A percentile compares a stretch with the other conserved stretches of the same genome.
These are phyloP conservation scores for Pseudonectria foliicola DNA, from an alignment of 2,329 filamentous ascomycete species.

Conservation along the genomic window DNA sequence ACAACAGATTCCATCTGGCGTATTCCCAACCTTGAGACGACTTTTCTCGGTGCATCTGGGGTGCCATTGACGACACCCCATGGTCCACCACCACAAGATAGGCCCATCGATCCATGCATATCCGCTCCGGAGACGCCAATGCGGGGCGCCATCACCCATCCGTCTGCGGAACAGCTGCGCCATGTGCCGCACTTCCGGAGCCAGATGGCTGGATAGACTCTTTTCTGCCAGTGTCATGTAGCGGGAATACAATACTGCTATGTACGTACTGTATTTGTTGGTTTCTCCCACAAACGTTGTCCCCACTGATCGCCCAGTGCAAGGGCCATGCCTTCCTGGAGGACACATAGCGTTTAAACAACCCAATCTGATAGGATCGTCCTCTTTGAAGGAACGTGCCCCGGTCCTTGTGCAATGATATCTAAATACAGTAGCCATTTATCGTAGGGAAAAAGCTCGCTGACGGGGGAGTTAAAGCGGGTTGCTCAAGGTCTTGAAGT, in stretches of 20 bases:
- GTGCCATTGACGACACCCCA: no score
- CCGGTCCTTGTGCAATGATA: constrained; percentile 2
- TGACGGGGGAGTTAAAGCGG: no score
- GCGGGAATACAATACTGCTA: constrained; percentile 10
- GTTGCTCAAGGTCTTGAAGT: no score
- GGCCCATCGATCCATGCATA: background rate
- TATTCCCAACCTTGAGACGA: no score
- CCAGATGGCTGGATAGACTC: constrained; percentile 9
- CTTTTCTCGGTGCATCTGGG: no score
- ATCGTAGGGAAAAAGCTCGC: no score
- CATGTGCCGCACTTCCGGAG: constrained; percentile 21
- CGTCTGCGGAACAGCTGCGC: constrained; percentile 12
- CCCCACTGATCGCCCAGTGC: background rate
- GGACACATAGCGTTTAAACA: background rate
- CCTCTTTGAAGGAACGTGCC: constrained; percentile 7
- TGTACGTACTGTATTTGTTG: no score
- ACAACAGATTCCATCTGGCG: no score
- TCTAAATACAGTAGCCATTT: no score
- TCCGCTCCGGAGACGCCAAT: constrained; percentile 14
- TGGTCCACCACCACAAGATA: no score
- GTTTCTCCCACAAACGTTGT: background rate
- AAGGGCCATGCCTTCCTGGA: background rate
- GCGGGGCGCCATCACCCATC: constrained; percentile 10
- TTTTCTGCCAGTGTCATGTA: constrained; percentile 7
- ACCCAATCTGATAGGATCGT: constrained; percentile 11